Conservation (phyloP, 1,284 basidiomycete genomes). For the Sporisorium iseilematis-ciliati region DNA sequence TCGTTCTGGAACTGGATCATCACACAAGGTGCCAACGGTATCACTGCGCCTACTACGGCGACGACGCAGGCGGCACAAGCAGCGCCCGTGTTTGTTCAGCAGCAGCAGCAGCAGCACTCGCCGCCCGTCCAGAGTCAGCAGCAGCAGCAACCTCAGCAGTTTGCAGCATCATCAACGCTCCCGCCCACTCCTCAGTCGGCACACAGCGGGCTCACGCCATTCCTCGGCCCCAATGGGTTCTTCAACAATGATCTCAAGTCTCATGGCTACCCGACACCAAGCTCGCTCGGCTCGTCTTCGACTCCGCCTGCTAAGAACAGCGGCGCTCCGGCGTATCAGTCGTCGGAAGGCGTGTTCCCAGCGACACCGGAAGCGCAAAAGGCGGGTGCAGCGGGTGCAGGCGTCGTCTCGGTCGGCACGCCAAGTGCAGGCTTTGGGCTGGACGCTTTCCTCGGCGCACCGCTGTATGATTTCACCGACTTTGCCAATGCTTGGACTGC, state of each 20-base stretch:
- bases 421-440: slow-evolving; percentile 54
- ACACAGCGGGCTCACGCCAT: slow-evolving; percentile 38
- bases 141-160: slow-evolving; percentile 9
- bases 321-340: background rate
- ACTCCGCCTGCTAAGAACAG: slow-evolving; percentile 5
- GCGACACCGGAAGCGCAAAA: slow-evolving; percentile 12
- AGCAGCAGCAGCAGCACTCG: slow-evolving; percentile 6
- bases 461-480: slow-evolving; percentile 53
- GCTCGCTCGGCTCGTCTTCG: slow-evolving; percentile 20
- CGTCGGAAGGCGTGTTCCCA: background rate
- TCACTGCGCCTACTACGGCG: slow-evolving; percentile 17
- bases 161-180: slow-evolving; percentile 2
- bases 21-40: slow-evolving; percentile 52
- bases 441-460: slow-evolving; percentile 39
- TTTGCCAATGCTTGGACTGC: slow-evolving; percentile 52
- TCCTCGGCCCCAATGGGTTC: slow-evolving; percentile 42
- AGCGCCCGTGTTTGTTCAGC: slow-evolving; percentile 27
- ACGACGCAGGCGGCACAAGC: slow-evolving; percentile 11
- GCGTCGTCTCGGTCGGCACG: slow-evolving; percentile 37
- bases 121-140: background rate
- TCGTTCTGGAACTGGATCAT: slow-evolving; percentile 65
- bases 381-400: background rate
- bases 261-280: slow-evolving; percentile 32
- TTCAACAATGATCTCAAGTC: slow-evolving; percentile 20
- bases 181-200: slow-evolving; percentile 28